A percentile compares a stretch with the other conserved stretches of the same genome.
Conservation (phyloP, 805 yeast genomes). For the Nakazawaea siamensis region DNA sequence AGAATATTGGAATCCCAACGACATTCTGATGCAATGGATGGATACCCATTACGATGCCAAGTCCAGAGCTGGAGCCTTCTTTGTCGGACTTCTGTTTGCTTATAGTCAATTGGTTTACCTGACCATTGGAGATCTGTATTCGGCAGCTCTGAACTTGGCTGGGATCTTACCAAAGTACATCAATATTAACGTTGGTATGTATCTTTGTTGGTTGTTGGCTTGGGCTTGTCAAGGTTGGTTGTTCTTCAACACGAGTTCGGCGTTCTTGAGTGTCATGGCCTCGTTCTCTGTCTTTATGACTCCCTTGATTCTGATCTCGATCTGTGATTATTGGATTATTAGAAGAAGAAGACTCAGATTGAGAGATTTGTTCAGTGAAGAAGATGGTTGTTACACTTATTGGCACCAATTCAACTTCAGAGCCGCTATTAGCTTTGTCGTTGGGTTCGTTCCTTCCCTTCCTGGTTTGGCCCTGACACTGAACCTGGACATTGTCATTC, state of each 20-base stretch:
- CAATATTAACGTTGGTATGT: slow-evolving; percentile 36
- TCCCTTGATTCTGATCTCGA: slow-evolving; percentile 28
- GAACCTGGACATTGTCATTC: slow-evolving; percentile 20
- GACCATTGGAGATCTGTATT: slow-evolving; percentile 28
- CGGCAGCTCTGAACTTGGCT: slow-evolving; percentile 43
- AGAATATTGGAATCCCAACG: slow-evolving; percentile 38
- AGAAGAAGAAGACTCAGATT: slow-evolving; percentile 30
- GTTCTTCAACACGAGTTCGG: slow-evolving; percentile 23
- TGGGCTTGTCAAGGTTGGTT: slow-evolving; percentile 33
- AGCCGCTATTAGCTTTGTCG: slow-evolving; percentile 27
- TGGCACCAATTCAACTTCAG: slow-evolving; percentile 34
- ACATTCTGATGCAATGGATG: slow-evolving; percentile 30
- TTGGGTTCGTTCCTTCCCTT: slow-evolving; percentile 37
- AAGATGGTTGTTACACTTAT: slow-evolving; percentile 28
- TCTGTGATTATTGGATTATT: slow-evolving; percentile 30
- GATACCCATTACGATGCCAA: slow-evolving; percentile 25
- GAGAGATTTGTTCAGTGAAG: slow-evolving; percentile 28
- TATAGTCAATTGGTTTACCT: slow-evolving; percentile 31
- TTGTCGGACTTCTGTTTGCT: slow-evolving; percentile 29
- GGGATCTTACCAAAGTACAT: slow-evolving; percentile 38
- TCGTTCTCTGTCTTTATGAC: slow-evolving; percentile 25
- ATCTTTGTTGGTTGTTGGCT: slow-evolving; percentile 25
- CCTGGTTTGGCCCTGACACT: slow-evolving; percentile 36
- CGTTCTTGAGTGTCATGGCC: slow-evolving; percentile 20
- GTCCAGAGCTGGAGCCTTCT: slow-evolving; percentile 40